Conservation (phyloP, 2,329 filamentous ascomycete species). For the Sordariomycetes sp. region DNA sequence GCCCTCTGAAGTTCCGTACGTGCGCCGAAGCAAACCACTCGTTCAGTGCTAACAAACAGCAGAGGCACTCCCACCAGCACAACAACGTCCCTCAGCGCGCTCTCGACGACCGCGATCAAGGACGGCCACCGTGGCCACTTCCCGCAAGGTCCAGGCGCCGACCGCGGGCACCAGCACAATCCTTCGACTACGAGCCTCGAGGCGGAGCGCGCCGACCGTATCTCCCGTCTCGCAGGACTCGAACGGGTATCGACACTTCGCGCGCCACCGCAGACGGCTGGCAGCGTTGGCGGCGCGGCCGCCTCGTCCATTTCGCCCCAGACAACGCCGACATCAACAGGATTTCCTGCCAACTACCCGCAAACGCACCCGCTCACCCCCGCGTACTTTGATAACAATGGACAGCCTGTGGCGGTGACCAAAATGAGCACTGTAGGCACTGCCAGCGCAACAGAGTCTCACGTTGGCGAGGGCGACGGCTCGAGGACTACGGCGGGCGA, state of each 20-base stretch:
- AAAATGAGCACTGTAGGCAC: conserved; percentile 87
- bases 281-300: conserved; percentile 14
- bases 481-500: conserved; percentile 44
- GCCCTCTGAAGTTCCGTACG: conserved; percentile 83
- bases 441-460: conserved; percentile 76
- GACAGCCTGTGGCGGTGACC: conserved; percentile 57
- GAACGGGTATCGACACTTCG: conserved; percentile 77
- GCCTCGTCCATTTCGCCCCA: conserved; percentile 34
- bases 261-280: conserved; percentile 27
- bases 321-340: conserved; percentile 40
- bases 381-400: conserved; percentile 73
- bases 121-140: conserved; percentile 85
- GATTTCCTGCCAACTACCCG: conserved; percentile 30
- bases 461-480: conserved; percentile 47
- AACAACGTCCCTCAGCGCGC: conserved; percentile 81
- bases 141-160: conserved; percentile 37
- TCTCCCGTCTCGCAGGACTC: conserved; percentile 87
- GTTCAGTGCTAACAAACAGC: conserved; percentile 4
- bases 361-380: conserved; percentile 37
- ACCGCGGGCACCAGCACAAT: conserved; percentile 48
- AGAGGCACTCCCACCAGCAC: conserved; percentile 91
- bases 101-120: conserved; percentile 93
- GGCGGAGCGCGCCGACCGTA: conserved; percentile 87
- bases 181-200: conserved; percentile 65
- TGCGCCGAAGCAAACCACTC: conserved; percentile 9